These are phyloP conservation scores for Wickerhamiella azymoides DNA, from an alignment of 805 yeast genomes.

Conservation along the genomic window DNA sequence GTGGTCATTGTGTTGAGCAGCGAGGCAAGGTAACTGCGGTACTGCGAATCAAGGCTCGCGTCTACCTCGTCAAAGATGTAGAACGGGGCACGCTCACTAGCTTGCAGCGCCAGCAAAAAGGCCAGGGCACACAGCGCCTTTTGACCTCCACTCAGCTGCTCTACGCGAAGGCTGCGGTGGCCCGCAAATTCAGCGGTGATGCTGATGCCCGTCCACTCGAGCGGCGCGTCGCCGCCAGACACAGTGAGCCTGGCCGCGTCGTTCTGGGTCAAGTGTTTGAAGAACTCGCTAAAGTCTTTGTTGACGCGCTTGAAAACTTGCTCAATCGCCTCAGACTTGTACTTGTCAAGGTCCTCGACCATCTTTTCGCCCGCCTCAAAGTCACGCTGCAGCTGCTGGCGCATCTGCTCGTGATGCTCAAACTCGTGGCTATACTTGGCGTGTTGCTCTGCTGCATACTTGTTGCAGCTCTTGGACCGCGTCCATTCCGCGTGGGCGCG, in stretches of 20 bases:
- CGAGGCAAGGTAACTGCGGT: conserved; percentile 73
- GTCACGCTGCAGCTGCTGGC: background rate
- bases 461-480: background rate
- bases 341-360: conserved; percentile 52
- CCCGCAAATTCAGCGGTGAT: conserved; percentile 68
- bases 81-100: conserved; percentile 94
- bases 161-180: conserved; percentile 74
- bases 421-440: conserved; percentile 2
- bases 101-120: conserved; percentile 82
- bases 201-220: conserved; percentile 10
- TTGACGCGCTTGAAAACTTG: conserved; percentile 69
- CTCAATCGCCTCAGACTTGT: conserved; percentile 72
- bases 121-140: conserved; percentile 95
- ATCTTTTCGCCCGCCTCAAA: conserved; percentile 30
- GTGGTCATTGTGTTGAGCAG: conserved; percentile 51
- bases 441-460: conserved; percentile 5
- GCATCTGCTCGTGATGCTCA: background rate
- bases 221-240: conserved; percentile 16
- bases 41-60: conserved; percentile 87
- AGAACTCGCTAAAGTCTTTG: conserved; percentile 54
- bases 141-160: conserved; percentile 93
- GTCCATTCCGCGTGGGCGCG: background rate
- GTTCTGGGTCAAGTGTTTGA: conserved; percentile 67
- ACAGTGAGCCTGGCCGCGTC: conserved; percentile 48
- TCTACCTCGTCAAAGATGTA: conserved; percentile 93